Evolutionary conservation across 2,329 filamentous ascomycete genomes (phyloP).

Genomic region (Aspergillus ibericus): DNA sequence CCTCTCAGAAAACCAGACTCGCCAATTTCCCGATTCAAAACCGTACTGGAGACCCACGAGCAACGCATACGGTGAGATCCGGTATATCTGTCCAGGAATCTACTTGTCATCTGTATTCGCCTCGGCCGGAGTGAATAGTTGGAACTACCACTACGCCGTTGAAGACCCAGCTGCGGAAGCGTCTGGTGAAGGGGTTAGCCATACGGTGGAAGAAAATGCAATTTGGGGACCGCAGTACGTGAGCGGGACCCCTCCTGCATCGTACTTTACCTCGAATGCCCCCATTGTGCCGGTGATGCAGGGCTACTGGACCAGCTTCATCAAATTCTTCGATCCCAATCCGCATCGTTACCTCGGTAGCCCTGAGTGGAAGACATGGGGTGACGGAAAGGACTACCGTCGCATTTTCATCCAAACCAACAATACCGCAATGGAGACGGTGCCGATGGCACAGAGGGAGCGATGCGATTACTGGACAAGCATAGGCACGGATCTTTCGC

Average conservation of each 20-base stretch:
- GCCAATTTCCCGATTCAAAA: slow-evolving; percentile 50
- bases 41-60: slow-evolving; percentile 60
- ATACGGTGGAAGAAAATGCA: slow-evolving; percentile 65
- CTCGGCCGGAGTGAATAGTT: slow-evolving; percentile 45
- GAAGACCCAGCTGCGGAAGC: slow-evolving; percentile 56
- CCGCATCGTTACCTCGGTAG: slow-evolving; percentile 46
- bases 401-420: slow-evolving; percentile 49
- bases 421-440: slow-evolving; percentile 49
- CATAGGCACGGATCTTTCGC: slow-evolving; percentile 51
- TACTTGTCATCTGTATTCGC: slow-evolving; percentile 51
- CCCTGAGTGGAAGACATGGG: slow-evolving; percentile 55
- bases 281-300: slow-evolving; percentile 62
- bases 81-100: slow-evolving; percentile 65
- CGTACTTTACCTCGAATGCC: slow-evolving; percentile 60
- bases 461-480: slow-evolving; percentile 52
- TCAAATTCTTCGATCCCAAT: slow-evolving; percentile 67
- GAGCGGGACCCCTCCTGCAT: slow-evolving; percentile 50
- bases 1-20: slow-evolving; percentile 48
- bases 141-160: slow-evolving; percentile 71
- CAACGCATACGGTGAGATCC: slow-evolving; percentile 63
- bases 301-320: slow-evolving; percentile 73
- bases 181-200: slow-evolving; percentile 62
- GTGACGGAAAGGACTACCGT: slow-evolving; percentile 30
- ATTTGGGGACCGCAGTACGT: slow-evolving; percentile 66
- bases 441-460: slow-evolving; percentile 39